Base-by-base conservation (phyloP, 331 rosid genomes). In the Rhamnella rubrinervis region DNA sequence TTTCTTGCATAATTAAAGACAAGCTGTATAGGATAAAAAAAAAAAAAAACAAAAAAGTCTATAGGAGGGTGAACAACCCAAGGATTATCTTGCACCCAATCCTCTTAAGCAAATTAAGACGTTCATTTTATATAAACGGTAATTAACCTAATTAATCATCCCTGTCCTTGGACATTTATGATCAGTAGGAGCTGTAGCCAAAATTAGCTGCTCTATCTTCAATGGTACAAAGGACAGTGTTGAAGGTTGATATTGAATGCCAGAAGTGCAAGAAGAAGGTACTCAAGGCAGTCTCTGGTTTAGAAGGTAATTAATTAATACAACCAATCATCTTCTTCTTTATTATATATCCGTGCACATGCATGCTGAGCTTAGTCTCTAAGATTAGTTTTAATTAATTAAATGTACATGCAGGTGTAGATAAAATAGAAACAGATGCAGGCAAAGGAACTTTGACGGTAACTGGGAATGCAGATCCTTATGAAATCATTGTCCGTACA, bases 401-500 rank as follows among this genome's bases (percentile, higher is more conserved):
- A 31, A 31, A 31, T 31, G 35, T 31, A 4, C 4, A 25, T 71
- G 61, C 44, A 88, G 95, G 89, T 9, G 88, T 90, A 8, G 92
- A 90, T 75, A 79, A 90, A 82, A 70, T 88, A 35, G 92, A 90
- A 72, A 71, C 66, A 9, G 97, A 88, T 70, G 90, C 71, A 77
- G 84, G 49, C 55, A 88, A 84, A 69, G 95, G 90, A 19, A 84
- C 82, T 21, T 60, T 88, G 71, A 80, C 82, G 0, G 83, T 90
- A 47, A 84, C 84, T 5, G 97, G 97, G 5, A 46, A 81, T 19
- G 92, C 92, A 55, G 96, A 90, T 61, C 95, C 96, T 1, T 84
- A 76, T 55, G 84, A 80, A 0, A 85, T 90, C 47, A 81, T 90
- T 6, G 70, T 81, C 19, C 73, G 78, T 11, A 71, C 77, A 17